Conservation (phyloP, 257 asterid genomes). For the Lithospermum erythrorhizon region DNA sequence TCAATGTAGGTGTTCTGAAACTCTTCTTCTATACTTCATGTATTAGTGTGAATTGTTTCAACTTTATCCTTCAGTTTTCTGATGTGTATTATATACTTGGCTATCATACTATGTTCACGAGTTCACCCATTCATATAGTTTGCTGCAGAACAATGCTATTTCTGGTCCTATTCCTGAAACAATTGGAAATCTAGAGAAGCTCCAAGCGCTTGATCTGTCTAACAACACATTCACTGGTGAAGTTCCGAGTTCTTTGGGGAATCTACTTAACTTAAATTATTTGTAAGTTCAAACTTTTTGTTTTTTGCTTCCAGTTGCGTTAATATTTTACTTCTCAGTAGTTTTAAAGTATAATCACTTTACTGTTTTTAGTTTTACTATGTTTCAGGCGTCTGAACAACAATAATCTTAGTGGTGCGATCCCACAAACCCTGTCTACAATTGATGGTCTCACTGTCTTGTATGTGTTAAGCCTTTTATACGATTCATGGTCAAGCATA, state of each 20-base stretch:
- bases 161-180: constrained; percentile 64
- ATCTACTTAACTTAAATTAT: constrained; percentile 60
- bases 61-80: neutral
- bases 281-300: constrained; percentile 48
- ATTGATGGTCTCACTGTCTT: constrained; percentile 66
- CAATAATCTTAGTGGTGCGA: constrained; percentile 68
- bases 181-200: constrained; percentile 67
- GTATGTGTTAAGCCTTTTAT: constrained; percentile 29
- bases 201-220: constrained; percentile 81
- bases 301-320: constrained; percentile 1
- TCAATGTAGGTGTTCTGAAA: constrained; percentile 58
- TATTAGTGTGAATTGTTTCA: constrained; percentile 2
- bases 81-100: neutral
- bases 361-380: constrained; percentile 25
- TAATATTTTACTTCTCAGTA: neutral
- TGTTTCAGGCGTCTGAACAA: constrained; percentile 83
- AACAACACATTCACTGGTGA: constrained; percentile 60
- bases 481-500: neutral
- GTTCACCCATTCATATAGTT: constrained; percentile 31
- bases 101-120: neutral
- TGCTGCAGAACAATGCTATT: constrained; percentile 86
- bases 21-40: neutral
- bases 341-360: constrained; percentile 14
- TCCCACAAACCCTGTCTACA: constrained; percentile 60
- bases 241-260: constrained; percentile 63